Base-by-base conservation (phyloP, 805 yeast genomes). In the Yamadazyma olivae region DNA sequence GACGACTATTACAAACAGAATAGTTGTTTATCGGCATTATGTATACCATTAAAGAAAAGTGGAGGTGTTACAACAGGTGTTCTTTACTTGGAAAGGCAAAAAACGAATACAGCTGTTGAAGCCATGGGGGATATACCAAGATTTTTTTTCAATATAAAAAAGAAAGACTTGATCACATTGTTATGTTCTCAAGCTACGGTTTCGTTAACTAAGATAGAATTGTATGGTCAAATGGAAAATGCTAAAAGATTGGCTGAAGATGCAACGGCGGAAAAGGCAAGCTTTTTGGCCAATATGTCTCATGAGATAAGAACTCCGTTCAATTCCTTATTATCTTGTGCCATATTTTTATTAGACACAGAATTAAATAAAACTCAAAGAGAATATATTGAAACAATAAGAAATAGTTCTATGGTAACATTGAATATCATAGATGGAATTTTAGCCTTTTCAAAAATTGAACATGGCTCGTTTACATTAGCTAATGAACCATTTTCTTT, bases 241-340 rank as follows among this genome's bases (percentile, higher is more conserved):
- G 67, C 68, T 6, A 61, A 61, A 33, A 44, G 51, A 30, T 57
- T 62, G 2, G 78, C 78, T 1, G 77, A 72, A 41, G 75, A 70
- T 35, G 77, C 78, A 3, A 72, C 77, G 1, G 72, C 73, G 4
- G 77, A 71, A 47, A 74, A 73, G 53, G 75, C 79, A 3, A 71
- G 74, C 35, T 74, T 74, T 48, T 49, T 74, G 39, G 68, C 68
- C 16, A 75, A 74, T 42, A 74, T 74, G 80, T 74, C 79, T 1
- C 80, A 74, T 45, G 80, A 74, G 44, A 74, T 74, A 32, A 55
- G 80, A 33, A 74, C 80, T 2, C 80, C 80, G 1, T 74, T 74
- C 53, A 75, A 75, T 46, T 71, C 75, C 2, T 57, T 71, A 21
- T 55, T 72, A 38, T 70, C 75, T 13, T 71, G 75, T 49, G 64